A percentile compares a stretch with the other conserved stretches of the same genome.
phyloP scores from a whole-genome alignment of 1,284 basidiomycete species.

The Waitea zeae region DNA sequence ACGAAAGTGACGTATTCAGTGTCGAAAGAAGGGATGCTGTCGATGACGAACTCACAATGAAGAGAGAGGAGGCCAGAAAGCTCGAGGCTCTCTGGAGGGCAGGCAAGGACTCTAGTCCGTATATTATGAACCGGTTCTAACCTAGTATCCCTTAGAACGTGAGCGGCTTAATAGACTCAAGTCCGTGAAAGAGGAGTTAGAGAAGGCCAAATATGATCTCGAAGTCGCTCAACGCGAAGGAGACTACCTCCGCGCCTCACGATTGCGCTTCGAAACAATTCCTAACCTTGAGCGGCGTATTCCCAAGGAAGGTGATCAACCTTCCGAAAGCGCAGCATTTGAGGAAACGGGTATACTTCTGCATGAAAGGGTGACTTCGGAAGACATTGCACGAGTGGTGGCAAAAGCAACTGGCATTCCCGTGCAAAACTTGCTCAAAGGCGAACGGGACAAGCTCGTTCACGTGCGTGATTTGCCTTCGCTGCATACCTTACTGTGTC shows the following conservation, averaged over 20 bases:
- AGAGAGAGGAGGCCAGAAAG: slow-evolving; percentile 41
- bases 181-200: slow-evolving; percentile 62
- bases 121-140: too few relatives aligned
- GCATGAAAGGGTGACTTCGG: slow-evolving; percentile 75
- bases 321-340: slow-evolving; percentile 19
- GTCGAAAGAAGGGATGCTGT: slow-evolving; percentile 54
- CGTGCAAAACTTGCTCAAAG: slow-evolving; percentile 75
- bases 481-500: slow-evolving; percentile 1
- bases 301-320: slow-evolving; percentile 38
- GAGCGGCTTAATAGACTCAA: slow-evolving; percentile 64
- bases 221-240: slow-evolving; percentile 81
- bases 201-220: slow-evolving; percentile 71
- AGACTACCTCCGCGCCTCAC: slow-evolving; percentile 68
- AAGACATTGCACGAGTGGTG: slow-evolving; percentile 79
- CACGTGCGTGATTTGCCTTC: slow-evolving; percentile 33
- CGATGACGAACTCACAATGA: slow-evolving; percentile 40
- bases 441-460: slow-evolving; percentile 82
- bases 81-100: slow-evolving; percentile 61
- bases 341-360: slow-evolving; percentile 47
- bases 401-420: slow-evolving; percentile 88
- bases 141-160: slow-evolving; percentile 44
- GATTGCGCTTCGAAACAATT: slow-evolving; percentile 70
- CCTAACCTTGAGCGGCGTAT: slow-evolving; percentile 67
- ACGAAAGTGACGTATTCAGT: slow-evolving; percentile 74
- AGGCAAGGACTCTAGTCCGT: slow-evolving; percentile 20